Evolutionary conservation across 352 stramenopile genomes (phyloP).

Genomic region (Pythium guiyangense): DNA sequence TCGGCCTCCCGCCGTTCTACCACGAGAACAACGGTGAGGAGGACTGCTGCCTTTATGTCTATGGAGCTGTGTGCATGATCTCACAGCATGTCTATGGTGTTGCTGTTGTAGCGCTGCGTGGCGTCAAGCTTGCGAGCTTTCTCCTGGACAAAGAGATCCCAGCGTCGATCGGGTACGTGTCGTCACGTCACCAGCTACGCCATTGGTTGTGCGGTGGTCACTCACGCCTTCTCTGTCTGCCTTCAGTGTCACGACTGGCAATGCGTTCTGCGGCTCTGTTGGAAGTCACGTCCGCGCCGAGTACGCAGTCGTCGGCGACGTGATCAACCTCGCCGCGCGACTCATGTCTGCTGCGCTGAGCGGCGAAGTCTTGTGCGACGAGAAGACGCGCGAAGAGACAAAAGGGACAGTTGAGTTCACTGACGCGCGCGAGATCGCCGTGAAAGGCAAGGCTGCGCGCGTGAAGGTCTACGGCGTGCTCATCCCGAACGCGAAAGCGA

Average conservation of each 20-base stretch:
- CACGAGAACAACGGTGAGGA: slow-evolving; percentile 78
- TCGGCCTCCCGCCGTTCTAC: slow-evolving; percentile 76
- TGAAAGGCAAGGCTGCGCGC: slow-evolving; percentile 56
- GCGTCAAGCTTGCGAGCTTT: slow-evolving; percentile 59
- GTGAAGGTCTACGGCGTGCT: slow-evolving; percentile 50
- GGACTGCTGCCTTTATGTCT: too few species aligned
- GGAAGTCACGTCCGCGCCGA: slow-evolving; percentile 65
- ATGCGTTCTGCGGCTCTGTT: slow-evolving; percentile 71
- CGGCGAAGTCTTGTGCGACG: slow-evolving; percentile 73
- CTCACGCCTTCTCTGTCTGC: neutral
- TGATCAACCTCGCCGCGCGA: slow-evolving; percentile 77
- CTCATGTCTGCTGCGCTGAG: slow-evolving; percentile 62
- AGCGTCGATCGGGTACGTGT: slow-evolving; percentile 57
- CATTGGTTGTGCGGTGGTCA: too few species aligned
- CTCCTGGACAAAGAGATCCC: slow-evolving; percentile 57
- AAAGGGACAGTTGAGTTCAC: slow-evolving; percentile 58
- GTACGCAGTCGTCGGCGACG: slow-evolving; percentile 80
- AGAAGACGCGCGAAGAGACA: slow-evolving; percentile 51
- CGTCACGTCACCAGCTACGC: too few species aligned
- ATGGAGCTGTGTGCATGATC: slow-evolving; percentile 8
- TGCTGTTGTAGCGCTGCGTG: slow-evolving; percentile 33
- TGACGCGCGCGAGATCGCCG: slow-evolving; percentile 32
- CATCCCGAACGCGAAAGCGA: slow-evolving; percentile 23
- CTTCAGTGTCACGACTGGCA: slow-evolving; percentile 58
- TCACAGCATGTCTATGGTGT: neutral